These are phyloP conservation scores for Eleusine coracana DNA, from an alignment of 176 grass and related monocot species.

Conservation along the genomic window DNA sequence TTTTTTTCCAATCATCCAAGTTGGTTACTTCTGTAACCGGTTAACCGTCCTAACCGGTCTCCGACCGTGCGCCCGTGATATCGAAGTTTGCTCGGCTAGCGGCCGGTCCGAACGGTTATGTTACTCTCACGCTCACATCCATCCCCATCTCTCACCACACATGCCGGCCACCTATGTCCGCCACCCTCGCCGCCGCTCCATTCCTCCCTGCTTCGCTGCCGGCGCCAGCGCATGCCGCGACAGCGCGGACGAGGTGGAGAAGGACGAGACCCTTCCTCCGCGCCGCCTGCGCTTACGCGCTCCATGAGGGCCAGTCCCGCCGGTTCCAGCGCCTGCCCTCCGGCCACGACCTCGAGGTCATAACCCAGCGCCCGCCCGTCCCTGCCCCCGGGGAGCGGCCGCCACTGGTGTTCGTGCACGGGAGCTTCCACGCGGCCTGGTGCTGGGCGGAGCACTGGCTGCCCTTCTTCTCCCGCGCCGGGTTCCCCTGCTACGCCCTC, in stretches of 20 bases:
- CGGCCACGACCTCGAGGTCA: slow-evolving; percentile 82
- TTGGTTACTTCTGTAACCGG: no score
- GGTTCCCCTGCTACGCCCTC: slow-evolving; percentile 80
- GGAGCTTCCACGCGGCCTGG: slow-evolving; percentile 98
- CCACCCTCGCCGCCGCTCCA: background rate
- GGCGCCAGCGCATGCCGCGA: background rate
- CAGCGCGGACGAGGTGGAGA: background rate
- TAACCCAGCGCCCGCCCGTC: slow-evolving; percentile 52
- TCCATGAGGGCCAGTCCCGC: slow-evolving; percentile 73
- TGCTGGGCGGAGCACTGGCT: slow-evolving; percentile 93
- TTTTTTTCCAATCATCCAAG: no score
- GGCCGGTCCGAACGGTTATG: no score
- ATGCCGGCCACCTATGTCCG: slow-evolving; percentile 12
- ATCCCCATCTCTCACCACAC: background rate
- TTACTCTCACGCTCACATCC: background rate
- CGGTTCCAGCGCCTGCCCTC: slow-evolving; percentile 75
- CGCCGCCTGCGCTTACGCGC: slow-evolving; percentile 42
- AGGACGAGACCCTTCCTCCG: slow-evolving; percentile 38
- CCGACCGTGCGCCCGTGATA: no score
- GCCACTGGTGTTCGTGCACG: slow-evolving; percentile 84
- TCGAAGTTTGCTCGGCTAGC: no score
- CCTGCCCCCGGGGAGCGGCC: slow-evolving; percentile 12
- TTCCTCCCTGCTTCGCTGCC: background rate
- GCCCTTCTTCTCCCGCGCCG: slow-evolving; percentile 80
- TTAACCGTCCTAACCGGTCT: no score